Evolutionary conservation across 306 rosid genomes (phyloP), one percentile per base, ranked within the genome.

Genomic region (Begonia loranthoides): DNA sequence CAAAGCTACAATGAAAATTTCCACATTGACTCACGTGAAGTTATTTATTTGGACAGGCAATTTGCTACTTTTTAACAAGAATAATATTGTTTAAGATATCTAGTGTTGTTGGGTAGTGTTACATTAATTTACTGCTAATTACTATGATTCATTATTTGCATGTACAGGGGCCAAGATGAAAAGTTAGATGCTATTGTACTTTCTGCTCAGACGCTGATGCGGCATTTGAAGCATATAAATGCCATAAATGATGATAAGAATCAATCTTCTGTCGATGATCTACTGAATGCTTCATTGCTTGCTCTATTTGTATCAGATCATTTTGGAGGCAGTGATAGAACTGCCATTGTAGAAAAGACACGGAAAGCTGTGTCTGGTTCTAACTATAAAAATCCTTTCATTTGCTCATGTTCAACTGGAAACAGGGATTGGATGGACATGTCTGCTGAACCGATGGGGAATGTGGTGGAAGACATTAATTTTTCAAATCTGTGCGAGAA

Each of bases 261-360:
- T 61, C 73, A 55, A 46, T 69, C 22, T 19, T 19, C 33, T 67
- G 66, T 66, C 58, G 81, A 80, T 67, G 70, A 59, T 69, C 59
- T 83, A 67, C 92, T 76, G 66, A 64, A 65, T 55, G 96, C 92
- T 28, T 79, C 87, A 9, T 52, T 82, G 55, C 96, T 92, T 59
- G 94, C 94, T 47, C 81, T 92, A 48, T 86, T 92, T 76, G 99
- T 92, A 59, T 92, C 99, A 3, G 99, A 92, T 76, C 96, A 92
- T 72, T 92, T 86, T 67, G 96, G 99, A 22, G 99, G 99, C 67
- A 80, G 88, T 67, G 99, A 92, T 62, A 86, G 81, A 66, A 55
- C 82, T 67, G 72, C 77, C 58, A 72, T 78, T 22, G 59, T 86
- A 62, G 93, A 86, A 71, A 75, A 74, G 72, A 69, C 88, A 41